Conservation (phyloP, 768 basidiomycete species). For the Leccinum subgranulosum region DNA sequence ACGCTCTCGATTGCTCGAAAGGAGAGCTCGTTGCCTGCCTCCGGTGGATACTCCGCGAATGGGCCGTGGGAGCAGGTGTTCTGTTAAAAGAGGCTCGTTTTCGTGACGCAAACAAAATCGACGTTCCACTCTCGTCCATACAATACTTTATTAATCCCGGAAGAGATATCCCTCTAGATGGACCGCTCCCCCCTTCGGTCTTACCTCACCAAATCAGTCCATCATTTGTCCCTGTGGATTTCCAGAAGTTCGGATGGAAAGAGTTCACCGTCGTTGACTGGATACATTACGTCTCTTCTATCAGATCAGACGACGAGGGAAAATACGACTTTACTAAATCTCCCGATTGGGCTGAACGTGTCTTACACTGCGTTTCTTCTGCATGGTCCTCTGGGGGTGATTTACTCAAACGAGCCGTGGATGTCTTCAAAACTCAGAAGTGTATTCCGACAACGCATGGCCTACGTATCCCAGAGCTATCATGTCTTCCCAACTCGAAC, state of each 20-base stretch:
- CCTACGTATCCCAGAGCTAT: neutral
- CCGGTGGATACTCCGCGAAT: neutral
- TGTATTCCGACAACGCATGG: neutral
- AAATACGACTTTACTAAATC: slow-evolving; percentile 62
- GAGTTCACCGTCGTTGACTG: slow-evolving; percentile 73
- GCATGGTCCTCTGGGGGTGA: slow-evolving; percentile 18
- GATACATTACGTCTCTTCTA: slow-evolving; percentile 57
- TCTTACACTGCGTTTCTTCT: slow-evolving; percentile 57
- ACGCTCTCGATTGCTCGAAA: neutral
- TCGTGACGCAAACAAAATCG: slow-evolving; percentile 40
- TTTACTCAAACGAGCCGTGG: neutral
- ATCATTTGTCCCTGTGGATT: slow-evolving; percentile 45
- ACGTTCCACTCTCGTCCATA: slow-evolving; percentile 63
- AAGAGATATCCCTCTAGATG: slow-evolving; percentile 59
- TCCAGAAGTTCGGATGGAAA: slow-evolving; percentile 68
- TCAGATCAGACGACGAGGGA: slow-evolving; percentile 33
- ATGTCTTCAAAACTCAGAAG: neutral
- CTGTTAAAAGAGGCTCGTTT: slow-evolving; percentile 37
- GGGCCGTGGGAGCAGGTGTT: neutral
- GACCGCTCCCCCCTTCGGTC: slow-evolving; percentile 72
- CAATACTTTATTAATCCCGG: slow-evolving; percentile 58
- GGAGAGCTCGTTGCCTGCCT: slow-evolving; percentile 8
- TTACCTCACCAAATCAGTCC: slow-evolving; percentile 59
- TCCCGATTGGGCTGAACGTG: slow-evolving; percentile 72
- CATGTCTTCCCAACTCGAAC: neutral